Percentiles rank a stretch among this genome's conserved stretches.
Conservation (phyloP, 2,329 filamentous ascomycete species). For the Sphaerulina vaccinii region DNA sequence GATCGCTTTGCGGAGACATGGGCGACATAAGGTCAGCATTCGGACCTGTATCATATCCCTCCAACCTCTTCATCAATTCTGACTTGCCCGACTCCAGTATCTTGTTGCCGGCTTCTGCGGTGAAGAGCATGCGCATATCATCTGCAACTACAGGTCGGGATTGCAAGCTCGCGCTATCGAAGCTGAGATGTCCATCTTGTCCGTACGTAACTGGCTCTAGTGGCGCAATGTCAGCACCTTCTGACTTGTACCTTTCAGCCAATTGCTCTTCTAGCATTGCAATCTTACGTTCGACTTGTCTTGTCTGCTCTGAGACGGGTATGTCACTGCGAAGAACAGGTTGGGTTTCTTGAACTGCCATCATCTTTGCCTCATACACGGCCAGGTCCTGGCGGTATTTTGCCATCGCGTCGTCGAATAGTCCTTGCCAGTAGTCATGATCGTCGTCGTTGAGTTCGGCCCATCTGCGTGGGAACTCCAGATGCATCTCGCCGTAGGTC, state of each 20-base stretch:
- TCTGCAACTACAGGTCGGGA: conserved; percentile 32
- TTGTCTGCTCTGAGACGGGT: conserved; percentile 23
- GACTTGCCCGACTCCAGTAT: conserved; percentile 52
- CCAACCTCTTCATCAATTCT: conserved; percentile 52
- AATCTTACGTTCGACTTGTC: conserved; percentile 31
- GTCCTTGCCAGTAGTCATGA: conserved; percentile 31
- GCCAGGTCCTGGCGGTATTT: conserved; percentile 33
- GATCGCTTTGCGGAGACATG: conserved; percentile 6
- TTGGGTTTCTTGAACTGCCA: conserved; percentile 28
- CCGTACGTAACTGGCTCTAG: conserved; percentile 28
- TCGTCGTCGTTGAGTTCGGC: conserved; percentile 27
- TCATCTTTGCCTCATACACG: conserved; percentile 34
- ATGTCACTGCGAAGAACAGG: conserved; percentile 26
- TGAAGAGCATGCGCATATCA: conserved; percentile 52
- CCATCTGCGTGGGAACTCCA: conserved; percentile 34
- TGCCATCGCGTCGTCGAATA: conserved; percentile 31
- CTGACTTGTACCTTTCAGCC: conserved; percentile 29
- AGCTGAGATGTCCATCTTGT: conserved; percentile 30
- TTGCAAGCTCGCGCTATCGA: conserved; percentile 24
- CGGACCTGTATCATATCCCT: conserved; percentile 42
- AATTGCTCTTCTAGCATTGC: conserved; percentile 34
- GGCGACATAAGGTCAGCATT: conserved; percentile 10
- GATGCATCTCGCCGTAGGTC: conserved; percentile 30
- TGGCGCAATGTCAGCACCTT: conserved; percentile 27
- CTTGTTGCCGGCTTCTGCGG: conserved; percentile 48